Conservation (phyloP, 768 basidiomycete genomes). For the Podaxis sp. region DNA sequence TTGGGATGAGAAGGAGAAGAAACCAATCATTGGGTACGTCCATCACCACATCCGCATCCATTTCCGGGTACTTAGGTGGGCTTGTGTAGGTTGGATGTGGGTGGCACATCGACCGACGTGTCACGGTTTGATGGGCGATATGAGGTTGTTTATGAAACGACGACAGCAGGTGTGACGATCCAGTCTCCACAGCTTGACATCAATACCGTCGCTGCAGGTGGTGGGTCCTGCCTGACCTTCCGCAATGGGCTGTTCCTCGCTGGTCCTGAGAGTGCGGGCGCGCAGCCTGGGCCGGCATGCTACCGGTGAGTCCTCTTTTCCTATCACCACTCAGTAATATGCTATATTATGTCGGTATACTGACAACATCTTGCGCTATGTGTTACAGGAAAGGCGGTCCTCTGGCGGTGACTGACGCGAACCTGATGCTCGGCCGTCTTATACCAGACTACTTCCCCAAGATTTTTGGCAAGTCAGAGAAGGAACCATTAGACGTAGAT, state of each 20-base stretch:
- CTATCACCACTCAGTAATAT: background rate
- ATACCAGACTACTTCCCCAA: slow-evolving; percentile 91
- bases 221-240: slow-evolving; percentile 86
- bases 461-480: slow-evolving; percentile 88
- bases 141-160: slow-evolving; percentile 92
- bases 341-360: background rate
- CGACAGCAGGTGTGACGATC: slow-evolving; percentile 90
- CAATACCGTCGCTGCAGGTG: slow-evolving; percentile 94
- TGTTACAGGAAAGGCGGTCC: slow-evolving; percentile 78
- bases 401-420: slow-evolving; percentile 90
- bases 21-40: slow-evolving; percentile 81
- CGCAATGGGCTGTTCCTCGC: slow-evolving; percentile 87
- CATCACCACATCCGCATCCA: background rate
- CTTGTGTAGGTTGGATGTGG: slow-evolving; percentile 73
- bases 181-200: slow-evolving; percentile 93
- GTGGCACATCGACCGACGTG: slow-evolving; percentile 94
- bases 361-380: background rate
- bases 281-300: slow-evolving; percentile 90
- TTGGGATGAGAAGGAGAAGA: slow-evolving; percentile 69
- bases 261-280: slow-evolving; percentile 91
- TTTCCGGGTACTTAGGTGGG: background rate
- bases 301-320: slow-evolving; percentile 54
- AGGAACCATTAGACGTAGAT: slow-evolving; percentile 75
- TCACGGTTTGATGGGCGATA: slow-evolving; percentile 89
- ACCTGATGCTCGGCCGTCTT: slow-evolving; percentile 83